phyloP scores from a whole-genome alignment of 257 asterid genomes.

The Echium plantagineum region DNA sequence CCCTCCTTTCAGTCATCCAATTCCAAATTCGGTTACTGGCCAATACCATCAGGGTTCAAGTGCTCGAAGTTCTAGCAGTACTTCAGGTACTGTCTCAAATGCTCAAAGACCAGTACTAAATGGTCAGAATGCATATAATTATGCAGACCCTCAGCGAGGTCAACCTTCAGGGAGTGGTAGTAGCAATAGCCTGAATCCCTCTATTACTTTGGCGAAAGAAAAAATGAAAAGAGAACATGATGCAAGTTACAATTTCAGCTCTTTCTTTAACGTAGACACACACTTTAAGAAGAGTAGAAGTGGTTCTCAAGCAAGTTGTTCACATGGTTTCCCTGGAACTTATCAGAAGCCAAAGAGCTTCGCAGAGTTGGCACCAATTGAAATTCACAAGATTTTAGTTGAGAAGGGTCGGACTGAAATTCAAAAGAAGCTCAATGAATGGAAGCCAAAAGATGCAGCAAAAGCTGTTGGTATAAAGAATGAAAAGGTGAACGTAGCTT shows the following conservation, averaged over 20 bases:
- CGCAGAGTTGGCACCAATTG: conserved; percentile 32
- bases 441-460: conserved; percentile 17
- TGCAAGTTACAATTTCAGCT: too few relatives aligned
- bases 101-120: not conserved
- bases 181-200: not conserved
- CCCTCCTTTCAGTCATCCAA: conserved; percentile 22
- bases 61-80: conserved; percentile 10
- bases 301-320: conserved; percentile 13
- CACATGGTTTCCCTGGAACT: conserved; percentile 19
- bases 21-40: conserved; percentile 16
- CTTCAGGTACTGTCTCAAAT: not conserved
- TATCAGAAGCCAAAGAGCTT: conserved; percentile 22
- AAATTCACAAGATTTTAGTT: conserved; percentile 32
- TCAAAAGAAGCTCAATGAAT: conserved; percentile 24
- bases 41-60: conserved; percentile 15
- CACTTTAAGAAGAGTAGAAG: not conserved
- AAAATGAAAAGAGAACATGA: too few relatives aligned
- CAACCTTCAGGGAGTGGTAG: not conserved
- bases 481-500: conserved; percentile 21
- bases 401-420: conserved; percentile 41
- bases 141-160: not conserved
- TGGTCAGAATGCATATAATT: not conserved
- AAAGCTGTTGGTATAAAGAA: conserved; percentile 18
- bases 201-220: not conserved
- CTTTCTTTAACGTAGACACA: not conserved